phyloP scores from a whole-genome alignment of 768 basidiomycete species.

The Tulasnella sp. region DNA sequence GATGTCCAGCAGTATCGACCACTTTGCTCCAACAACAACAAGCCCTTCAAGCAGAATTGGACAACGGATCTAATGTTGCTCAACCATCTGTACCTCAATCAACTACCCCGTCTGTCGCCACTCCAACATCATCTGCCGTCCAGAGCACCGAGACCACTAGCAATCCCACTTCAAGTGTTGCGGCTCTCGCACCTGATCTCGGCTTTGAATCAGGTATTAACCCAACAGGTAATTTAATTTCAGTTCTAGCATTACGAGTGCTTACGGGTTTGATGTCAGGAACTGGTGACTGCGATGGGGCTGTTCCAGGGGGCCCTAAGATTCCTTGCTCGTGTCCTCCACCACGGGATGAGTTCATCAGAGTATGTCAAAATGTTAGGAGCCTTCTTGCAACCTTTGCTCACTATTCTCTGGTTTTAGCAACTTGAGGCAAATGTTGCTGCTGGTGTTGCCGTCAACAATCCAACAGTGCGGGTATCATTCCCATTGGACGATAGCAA shows the following conservation, averaged over 20 bases:
- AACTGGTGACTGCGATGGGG: slow-evolving; percentile 57
- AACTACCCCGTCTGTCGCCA: too few relatives aligned
- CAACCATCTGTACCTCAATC: too few relatives aligned
- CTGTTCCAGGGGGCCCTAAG: slow-evolving; percentile 41
- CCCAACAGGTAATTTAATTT: slow-evolving; percentile 38
- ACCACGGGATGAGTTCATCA: slow-evolving; percentile 37
- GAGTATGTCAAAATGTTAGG: too few relatives aligned
- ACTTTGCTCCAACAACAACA: slow-evolving; percentile 5
- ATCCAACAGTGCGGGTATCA: slow-evolving; percentile 42
- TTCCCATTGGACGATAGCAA: slow-evolving; percentile 52
- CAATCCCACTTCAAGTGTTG: too few relatives aligned
- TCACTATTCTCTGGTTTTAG: not conserved
- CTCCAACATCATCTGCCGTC: too few relatives aligned
- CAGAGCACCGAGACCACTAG: too few relatives aligned
- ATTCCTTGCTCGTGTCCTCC: slow-evolving; percentile 59
- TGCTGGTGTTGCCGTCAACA: slow-evolving; percentile 52
- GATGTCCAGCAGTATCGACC: slow-evolving; percentile 14
- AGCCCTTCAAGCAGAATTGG: not conserved
- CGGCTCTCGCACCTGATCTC: slow-evolving; percentile 44
- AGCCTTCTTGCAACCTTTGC: not conserved
- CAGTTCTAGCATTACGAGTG: too few relatives aligned
- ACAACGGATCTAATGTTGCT: too few relatives aligned
- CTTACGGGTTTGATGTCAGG: too few relatives aligned
- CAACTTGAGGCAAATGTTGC: slow-evolving; percentile 41
- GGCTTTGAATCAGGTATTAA: slow-evolving; percentile 44